Conservation (phyloP, 768 basidiomycete species). For the Boletus rex-veris region DNA sequence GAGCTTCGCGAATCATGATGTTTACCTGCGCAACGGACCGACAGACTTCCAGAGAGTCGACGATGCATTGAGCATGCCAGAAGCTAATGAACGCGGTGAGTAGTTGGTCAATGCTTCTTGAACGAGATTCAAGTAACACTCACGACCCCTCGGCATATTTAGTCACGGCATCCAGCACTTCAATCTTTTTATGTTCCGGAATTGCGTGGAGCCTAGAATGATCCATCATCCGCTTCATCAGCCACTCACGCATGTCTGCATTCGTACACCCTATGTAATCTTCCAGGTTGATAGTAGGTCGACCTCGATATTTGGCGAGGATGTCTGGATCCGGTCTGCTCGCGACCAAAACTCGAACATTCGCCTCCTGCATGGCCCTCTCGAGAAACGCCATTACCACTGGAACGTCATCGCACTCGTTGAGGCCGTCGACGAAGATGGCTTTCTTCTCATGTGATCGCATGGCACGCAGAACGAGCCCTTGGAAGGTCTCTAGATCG, state of each 20-base stretch:
- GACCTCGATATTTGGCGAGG: slow-evolving; percentile 12
- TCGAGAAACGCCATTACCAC: slow-evolving; percentile 23
- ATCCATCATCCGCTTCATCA: slow-evolving; percentile 25
- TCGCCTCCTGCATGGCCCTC: slow-evolving; percentile 18
- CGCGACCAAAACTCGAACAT: slow-evolving; percentile 23
- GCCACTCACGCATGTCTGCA: slow-evolving; percentile 23
- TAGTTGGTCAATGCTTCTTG: neutral
- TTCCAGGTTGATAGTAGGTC: slow-evolving; percentile 21
- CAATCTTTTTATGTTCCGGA: slow-evolving; percentile 21
- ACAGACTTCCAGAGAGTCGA: slow-evolving; percentile 26
- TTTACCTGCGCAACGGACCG: slow-evolving; percentile 25
- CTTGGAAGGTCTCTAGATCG: slow-evolving; percentile 10
- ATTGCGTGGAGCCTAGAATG: slow-evolving; percentile 23
- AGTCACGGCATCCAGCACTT: slow-evolving; percentile 17
- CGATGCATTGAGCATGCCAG: slow-evolving; percentile 27
- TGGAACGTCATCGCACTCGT: slow-evolving; percentile 24
- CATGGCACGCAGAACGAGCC: slow-evolving; percentile 24
- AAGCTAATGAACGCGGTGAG: slow-evolving; percentile 16
- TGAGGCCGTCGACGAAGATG: slow-evolving; percentile 25
- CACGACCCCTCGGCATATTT: slow-evolving; percentile 17
- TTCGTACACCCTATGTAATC: slow-evolving; percentile 20
- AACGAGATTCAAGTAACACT: neutral
- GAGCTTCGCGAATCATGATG: slow-evolving; percentile 13
- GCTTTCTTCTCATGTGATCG: slow-evolving; percentile 18
- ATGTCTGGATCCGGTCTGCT: slow-evolving; percentile 23